A percentile compares a stretch with the other conserved stretches of the same genome.
These are phyloP conservation scores for Emericellopsis cladophorae DNA, from an alignment of 2,329 filamentous ascomycete genomes.

Conservation along the genomic window DNA sequence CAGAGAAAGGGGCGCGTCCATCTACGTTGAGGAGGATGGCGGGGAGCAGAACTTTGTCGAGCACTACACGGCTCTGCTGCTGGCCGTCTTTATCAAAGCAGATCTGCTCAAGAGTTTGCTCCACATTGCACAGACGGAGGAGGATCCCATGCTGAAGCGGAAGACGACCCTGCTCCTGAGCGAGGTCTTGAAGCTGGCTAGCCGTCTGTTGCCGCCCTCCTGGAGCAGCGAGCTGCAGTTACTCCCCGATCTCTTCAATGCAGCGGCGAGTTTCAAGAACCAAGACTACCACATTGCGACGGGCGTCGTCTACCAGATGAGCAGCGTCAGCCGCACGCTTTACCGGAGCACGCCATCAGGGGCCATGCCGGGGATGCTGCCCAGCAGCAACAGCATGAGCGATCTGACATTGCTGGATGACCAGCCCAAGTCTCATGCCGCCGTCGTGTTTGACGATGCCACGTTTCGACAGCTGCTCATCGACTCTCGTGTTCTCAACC, in stretches of 20 bases:
- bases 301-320: constrained; percentile 92
- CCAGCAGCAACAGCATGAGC: constrained; percentile 27
- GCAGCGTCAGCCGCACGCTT: constrained; percentile 87
- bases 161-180: constrained; percentile 87
- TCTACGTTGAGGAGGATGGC: constrained; percentile 51
- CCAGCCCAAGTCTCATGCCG: constrained; percentile 35
- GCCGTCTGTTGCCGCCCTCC: constrained; percentile 66
- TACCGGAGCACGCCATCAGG: constrained; percentile 59
- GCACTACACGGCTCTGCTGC: constrained; percentile 81
- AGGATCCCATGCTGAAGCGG: constrained; percentile 60
- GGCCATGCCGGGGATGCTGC: constrained; percentile 20
- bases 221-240: constrained; percentile 82
- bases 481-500: constrained; percentile 77
- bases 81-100: constrained; percentile 74
- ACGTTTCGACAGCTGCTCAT: constrained; percentile 53
- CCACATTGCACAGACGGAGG: constrained; percentile 53
- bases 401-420: constrained; percentile 42
- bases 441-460: constrained; percentile 41
- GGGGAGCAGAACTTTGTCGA: constrained; percentile 78
- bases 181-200: constrained; percentile 81
- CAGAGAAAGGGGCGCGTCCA: constrained; percentile 28
- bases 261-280: constrained; percentile 58
- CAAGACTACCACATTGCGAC: constrained; percentile 71
- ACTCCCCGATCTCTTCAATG: constrained; percentile 71
- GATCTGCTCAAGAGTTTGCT: constrained; percentile 54